Conservation (phyloP, 169 alveolate species). For the Eimeria acervulina region DNA sequence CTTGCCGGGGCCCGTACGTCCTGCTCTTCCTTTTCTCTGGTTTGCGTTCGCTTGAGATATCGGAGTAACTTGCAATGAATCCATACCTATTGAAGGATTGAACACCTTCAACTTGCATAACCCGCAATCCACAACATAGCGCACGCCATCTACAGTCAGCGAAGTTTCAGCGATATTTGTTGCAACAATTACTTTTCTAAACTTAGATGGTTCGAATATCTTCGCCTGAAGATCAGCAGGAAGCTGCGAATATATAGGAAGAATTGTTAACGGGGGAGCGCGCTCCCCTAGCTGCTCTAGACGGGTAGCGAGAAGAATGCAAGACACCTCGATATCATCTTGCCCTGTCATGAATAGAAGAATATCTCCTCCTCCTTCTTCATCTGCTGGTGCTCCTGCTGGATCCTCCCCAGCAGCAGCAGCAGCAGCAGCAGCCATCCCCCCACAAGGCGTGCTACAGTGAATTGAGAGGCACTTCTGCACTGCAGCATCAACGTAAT, state of each 20-base stretch:
- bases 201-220: slow-evolving; percentile 94
- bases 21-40: slow-evolving; percentile 99
- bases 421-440: not conserved
- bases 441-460: slow-evolving; percentile 90
- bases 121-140: slow-evolving; percentile 99
- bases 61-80: slow-evolving; percentile 99
- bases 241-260: slow-evolving; percentile 99
- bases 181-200: slow-evolving; percentile 97
- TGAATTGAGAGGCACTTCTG: slow-evolving; percentile 99
- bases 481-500: slow-evolving; percentile 99
- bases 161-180: slow-evolving; percentile 99
- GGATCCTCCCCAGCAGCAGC: too few species aligned
- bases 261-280: slow-evolving; percentile 86
- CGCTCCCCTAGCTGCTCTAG: slow-evolving; percentile 89
- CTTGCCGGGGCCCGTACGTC: slow-evolving; percentile 99
- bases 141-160: slow-evolving; percentile 99
- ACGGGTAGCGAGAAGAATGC: slow-evolving; percentile 97
- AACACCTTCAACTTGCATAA: slow-evolving; percentile 99
- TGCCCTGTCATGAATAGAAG: slow-evolving; percentile 99
- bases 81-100: slow-evolving; percentile 99
- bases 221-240: slow-evolving; percentile 99
- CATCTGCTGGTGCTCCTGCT: slow-evolving; percentile 46
- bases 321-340: slow-evolving; percentile 99
- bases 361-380: slow-evolving; percentile 95
- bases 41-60: slow-evolving; percentile 99